Evolutionary conservation across 2,329 filamentous ascomycete genomes (phyloP).

Genomic region (Xylaria sp.): DNA sequence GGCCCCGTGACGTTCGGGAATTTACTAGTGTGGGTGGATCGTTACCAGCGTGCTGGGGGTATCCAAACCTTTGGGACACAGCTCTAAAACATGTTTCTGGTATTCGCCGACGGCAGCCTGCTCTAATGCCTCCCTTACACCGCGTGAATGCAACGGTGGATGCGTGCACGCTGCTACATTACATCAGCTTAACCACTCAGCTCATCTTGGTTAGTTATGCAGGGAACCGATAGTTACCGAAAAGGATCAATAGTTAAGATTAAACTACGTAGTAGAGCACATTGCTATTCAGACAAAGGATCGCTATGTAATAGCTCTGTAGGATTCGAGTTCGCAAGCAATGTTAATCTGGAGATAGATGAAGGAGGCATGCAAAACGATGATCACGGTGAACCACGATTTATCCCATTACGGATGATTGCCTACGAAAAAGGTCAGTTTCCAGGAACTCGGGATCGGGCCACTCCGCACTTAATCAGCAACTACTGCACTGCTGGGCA

Average conservation of each 20-base stretch:
- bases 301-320: not conserved
- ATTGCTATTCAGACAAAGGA: not conserved
- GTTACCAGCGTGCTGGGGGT: conserved; percentile 5
- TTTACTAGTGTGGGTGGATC: conserved; percentile 24
- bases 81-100: not conserved
- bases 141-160: conserved; percentile 5
- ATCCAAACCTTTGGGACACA: conserved; percentile 26
- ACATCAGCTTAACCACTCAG: not conserved
- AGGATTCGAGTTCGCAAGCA: not conserved
- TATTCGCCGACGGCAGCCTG: conserved; percentile 6
- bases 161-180: not conserved
- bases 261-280: not conserved
- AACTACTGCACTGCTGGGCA: not conserved
- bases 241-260: not conserved
- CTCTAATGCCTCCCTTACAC: conserved; percentile 3
- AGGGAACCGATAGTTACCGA: not conserved
- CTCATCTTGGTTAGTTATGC: not conserved
- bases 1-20: conserved; percentile 25
- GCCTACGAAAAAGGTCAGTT: not conserved
- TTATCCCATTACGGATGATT: not conserved
- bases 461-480: not conserved
- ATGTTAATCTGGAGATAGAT: not conserved
- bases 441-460: conserved; percentile 4
- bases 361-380: not conserved
- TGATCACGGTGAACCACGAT: not conserved